Percentiles rank a stretch among this genome's conserved stretches.
phyloP scores from a whole-genome alignment of 1,139 yeast species.

The Protomyces macrosporus region DNA sequence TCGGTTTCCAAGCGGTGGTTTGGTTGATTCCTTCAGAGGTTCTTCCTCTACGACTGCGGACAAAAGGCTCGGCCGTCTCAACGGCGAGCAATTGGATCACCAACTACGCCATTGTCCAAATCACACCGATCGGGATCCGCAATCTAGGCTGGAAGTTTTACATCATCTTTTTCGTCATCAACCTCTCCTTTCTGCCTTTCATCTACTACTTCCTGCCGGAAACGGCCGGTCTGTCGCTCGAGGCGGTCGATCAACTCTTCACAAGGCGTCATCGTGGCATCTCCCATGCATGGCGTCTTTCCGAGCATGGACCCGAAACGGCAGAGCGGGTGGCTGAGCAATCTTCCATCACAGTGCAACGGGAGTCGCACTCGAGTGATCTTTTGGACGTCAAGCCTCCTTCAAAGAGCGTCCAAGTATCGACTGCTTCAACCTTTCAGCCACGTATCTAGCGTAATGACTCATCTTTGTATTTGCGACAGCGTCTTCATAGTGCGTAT shows the following conservation, averaged over 20 bases:
- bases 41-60: constrained; percentile 30
- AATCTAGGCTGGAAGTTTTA: constrained; percentile 47
- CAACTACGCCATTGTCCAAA: constrained; percentile 35
- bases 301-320: too few species aligned
- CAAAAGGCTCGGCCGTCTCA: constrained; percentile 30
- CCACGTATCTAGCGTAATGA: too few species aligned
- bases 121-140: constrained; percentile 50
- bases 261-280: not conserved
- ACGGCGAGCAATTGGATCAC: constrained; percentile 31
- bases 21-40: constrained; percentile 31
- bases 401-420: too few species aligned
- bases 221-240: constrained; percentile 37
- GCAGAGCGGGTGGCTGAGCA: too few species aligned
- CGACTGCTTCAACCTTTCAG: too few species aligned
- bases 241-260: constrained; percentile 29
- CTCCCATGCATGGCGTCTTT: too few species aligned
- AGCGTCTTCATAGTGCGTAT: too few species aligned
- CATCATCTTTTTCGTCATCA: constrained; percentile 44
- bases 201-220: constrained; percentile 90
- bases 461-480: too few species aligned
- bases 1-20: constrained; percentile 31
- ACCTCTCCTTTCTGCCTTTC: constrained; percentile 40
- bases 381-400: too few species aligned
- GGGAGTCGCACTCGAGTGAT: too few species aligned
- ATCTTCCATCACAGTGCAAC: too few species aligned